These are phyloP conservation scores for Rosa chinensis DNA, from an alignment of 306 rosid species.

Conservation along the genomic window DNA sequence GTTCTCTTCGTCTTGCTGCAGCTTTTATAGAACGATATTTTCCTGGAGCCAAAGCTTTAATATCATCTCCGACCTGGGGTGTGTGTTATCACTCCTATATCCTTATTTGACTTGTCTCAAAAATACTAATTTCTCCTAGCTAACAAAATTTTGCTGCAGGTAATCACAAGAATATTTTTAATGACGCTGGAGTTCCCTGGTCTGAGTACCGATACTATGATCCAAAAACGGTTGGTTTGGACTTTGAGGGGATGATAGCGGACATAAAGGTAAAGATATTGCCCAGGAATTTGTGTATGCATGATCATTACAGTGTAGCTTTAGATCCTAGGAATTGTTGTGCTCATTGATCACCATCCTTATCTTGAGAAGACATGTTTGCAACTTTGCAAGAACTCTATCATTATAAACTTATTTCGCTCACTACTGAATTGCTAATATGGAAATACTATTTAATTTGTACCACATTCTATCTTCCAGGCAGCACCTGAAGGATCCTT, in stretches of 20 bases:
- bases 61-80: conserved; percentile 99
- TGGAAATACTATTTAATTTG: background rate
- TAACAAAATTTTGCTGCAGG: conserved; percentile 47
- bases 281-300: background rate
- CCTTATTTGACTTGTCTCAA: conserved; percentile 25
- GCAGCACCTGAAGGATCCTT: conserved; percentile 95
- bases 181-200: conserved; percentile 89
- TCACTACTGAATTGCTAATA: background rate
- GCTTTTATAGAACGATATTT: conserved; percentile 89
- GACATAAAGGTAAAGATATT: conserved; percentile 70
- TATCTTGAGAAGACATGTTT: background rate
- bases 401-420: background rate
- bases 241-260: conserved; percentile 90
- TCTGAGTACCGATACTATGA: conserved; percentile 91
- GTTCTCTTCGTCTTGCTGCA: conserved; percentile 86
- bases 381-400: background rate
- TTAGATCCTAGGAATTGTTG: background rate
- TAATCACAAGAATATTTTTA: conserved; percentile 96
- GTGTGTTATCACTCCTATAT: conserved; percentile 26
- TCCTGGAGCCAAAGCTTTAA: conserved; percentile 82
- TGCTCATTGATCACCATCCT: background rate
- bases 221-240: conserved; percentile 98
- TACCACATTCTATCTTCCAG: conserved; percentile 32
- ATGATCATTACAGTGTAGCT: background rate
- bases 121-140: conserved; percentile 10